Conservation (phyloP, 768 basidiomycete species). For the Exidia glandulosa region DNA sequence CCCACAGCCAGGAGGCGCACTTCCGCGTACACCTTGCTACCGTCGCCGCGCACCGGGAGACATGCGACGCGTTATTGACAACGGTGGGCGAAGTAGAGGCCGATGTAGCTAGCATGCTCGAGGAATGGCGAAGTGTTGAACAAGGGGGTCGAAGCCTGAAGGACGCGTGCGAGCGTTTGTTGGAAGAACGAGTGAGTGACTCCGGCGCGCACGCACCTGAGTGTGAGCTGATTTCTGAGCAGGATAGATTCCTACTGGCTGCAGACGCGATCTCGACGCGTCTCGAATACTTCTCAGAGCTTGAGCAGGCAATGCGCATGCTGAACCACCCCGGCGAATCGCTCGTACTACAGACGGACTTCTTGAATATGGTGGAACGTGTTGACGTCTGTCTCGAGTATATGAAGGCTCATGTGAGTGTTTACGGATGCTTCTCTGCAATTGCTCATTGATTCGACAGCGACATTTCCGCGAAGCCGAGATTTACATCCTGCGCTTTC, state of each 20-base stretch:
- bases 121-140: constrained; percentile 79
- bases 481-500: constrained; percentile 89
- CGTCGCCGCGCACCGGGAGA: constrained; percentile 63
- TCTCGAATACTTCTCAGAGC: constrained; percentile 88
- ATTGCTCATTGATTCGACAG: constrained; percentile 41
- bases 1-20: constrained; percentile 88
- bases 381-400: constrained; percentile 93
- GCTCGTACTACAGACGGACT: constrained; percentile 82
- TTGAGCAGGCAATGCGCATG: constrained; percentile 87
- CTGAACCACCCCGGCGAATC: constrained; percentile 90
- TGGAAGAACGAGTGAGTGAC: constrained; percentile 74
- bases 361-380: constrained; percentile 91
- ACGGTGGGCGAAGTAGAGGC: constrained; percentile 61
- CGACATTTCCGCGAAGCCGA: constrained; percentile 88
- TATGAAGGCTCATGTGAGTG: constrained; percentile 70
- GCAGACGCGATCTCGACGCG: constrained; percentile 75
- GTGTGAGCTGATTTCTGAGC: constrained; percentile 1
- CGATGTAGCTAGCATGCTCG: constrained; percentile 72
- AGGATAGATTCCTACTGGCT: constrained; percentile 69
- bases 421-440: background rate
- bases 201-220: too few relatives aligned
- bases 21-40: constrained; percentile 77
- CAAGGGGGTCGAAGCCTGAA: constrained; percentile 87
- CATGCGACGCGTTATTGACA: constrained; percentile 65
- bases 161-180: constrained; percentile 77